Evolutionary conservation across 805 yeast genomes (phyloP).

Genomic region (Metschnikowia noctiluminum): DNA sequence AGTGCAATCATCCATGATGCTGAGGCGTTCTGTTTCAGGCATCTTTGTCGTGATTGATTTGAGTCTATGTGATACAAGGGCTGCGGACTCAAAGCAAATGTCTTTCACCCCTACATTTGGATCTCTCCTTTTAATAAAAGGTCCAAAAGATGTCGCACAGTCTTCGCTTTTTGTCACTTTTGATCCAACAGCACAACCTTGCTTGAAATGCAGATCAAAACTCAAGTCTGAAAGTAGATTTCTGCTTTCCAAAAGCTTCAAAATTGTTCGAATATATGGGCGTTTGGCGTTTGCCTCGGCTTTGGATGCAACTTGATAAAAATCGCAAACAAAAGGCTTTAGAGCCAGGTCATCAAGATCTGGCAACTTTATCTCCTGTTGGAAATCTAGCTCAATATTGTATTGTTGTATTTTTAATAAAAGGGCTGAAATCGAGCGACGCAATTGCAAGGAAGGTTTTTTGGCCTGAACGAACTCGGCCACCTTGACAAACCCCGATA

Average conservation of each 20-base stretch:
- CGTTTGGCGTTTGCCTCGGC: too few relatives aligned
- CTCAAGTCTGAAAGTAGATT: too few relatives aligned
- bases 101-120: background rate
- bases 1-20: background rate
- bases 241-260: background rate
- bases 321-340: constrained; percentile 4
- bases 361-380: background rate
- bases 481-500: constrained; percentile 15
- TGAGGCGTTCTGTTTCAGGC: background rate
- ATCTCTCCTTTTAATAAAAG: too few relatives aligned
- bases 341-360: background rate
- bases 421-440: constrained; percentile 1
- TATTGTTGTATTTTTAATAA: constrained; percentile 5
- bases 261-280: background rate
- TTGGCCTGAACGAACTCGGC: constrained; percentile 8
- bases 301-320: background rate
- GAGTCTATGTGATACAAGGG: background rate
- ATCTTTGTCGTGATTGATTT: too few relatives aligned
- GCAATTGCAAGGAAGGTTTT: background rate
- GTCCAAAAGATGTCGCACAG: too few relatives aligned
- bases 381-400: background rate
- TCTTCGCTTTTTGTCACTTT: too few relatives aligned
- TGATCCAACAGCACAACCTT: too few relatives aligned
- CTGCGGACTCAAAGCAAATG: background rate
- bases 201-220: too few relatives aligned